Conservation (phyloP, 495 filamentous ascomycete genomes). For the Pseudomonodictys pantanalensis region DNA sequence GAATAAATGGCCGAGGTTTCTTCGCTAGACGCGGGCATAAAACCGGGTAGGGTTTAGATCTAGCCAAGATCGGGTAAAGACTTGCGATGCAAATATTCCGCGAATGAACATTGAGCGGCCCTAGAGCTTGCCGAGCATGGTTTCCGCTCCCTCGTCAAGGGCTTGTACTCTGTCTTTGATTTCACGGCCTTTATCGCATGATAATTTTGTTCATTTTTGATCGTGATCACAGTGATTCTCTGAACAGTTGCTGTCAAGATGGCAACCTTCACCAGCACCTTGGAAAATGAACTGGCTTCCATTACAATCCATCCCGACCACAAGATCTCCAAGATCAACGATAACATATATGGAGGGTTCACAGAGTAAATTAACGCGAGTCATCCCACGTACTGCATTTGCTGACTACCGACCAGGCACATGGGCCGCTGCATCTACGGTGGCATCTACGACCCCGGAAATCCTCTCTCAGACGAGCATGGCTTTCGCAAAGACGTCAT, state of each 20-base stretch:
- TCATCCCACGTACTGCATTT: neutral
- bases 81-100: constrained; percentile 4
- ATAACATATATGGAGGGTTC: constrained; percentile 73
- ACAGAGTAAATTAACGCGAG: constrained; percentile 55
- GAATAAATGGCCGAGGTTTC: neutral
- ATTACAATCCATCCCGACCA: constrained; percentile 60
- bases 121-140: neutral
- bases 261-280: constrained; percentile 68
- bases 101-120: neutral
- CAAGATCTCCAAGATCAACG: constrained; percentile 65
- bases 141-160: neutral
- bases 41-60: neutral
- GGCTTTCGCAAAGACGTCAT: constrained; percentile 76
- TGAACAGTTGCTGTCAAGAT: no score
- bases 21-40: neutral
- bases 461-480: constrained; percentile 65
- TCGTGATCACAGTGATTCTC: no score
- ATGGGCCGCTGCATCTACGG: constrained; percentile 85
- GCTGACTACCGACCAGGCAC: constrained; percentile 50
- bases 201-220: no score
- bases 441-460: constrained; percentile 74
- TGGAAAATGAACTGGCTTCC: constrained; percentile 53
- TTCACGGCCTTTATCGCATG: neutral
- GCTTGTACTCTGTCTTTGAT: neutral
- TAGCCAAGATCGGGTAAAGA: constrained; percentile 4